These are phyloP conservation scores for Cladosporium sp. DNA, from an alignment of 2,329 filamentous ascomycete species.

Conservation along the genomic window DNA sequence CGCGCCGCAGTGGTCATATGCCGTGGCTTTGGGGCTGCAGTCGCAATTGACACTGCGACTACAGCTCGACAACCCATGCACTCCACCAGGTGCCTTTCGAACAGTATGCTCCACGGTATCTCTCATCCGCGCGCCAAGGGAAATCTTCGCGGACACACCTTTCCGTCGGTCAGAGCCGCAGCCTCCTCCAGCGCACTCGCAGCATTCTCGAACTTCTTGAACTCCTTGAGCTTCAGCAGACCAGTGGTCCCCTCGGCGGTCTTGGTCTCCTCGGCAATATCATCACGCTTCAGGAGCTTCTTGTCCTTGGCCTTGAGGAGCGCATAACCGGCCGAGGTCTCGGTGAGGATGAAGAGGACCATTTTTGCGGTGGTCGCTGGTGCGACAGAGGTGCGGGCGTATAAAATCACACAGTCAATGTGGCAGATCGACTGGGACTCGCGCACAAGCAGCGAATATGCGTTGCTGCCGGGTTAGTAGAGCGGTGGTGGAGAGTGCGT, in stretches of 20 bases:
- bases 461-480: constrained; percentile 9
- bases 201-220: constrained; percentile 94
- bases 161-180: constrained; percentile 81
- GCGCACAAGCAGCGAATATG: not conserved
- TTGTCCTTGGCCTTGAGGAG: constrained; percentile 98
- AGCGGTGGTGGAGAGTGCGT: not conserved
- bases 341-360: constrained; percentile 73
- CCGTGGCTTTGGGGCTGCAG: no score
- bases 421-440: not conserved
- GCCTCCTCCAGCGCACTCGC: constrained; percentile 86
- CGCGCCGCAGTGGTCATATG: not conserved
- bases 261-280: constrained; percentile 66
- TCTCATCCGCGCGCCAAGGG: not conserved
- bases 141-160: constrained; percentile 38
- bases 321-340: constrained; percentile 95
- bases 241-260: constrained; percentile 80
- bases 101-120: no score
- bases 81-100: no score
- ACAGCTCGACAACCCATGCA: not conserved
- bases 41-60: not conserved
- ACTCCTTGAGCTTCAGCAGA: constrained; percentile 93
- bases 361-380: constrained; percentile 26
- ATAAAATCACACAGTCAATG: no score
- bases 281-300: constrained; percentile 87
- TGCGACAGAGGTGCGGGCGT: not conserved